Percentiles rank a stretch among this genome's conserved stretches.
These are phyloP conservation scores for Carallia brachiata DNA, from an alignment of 345 rosid genomes.

Conservation along the genomic window DNA sequence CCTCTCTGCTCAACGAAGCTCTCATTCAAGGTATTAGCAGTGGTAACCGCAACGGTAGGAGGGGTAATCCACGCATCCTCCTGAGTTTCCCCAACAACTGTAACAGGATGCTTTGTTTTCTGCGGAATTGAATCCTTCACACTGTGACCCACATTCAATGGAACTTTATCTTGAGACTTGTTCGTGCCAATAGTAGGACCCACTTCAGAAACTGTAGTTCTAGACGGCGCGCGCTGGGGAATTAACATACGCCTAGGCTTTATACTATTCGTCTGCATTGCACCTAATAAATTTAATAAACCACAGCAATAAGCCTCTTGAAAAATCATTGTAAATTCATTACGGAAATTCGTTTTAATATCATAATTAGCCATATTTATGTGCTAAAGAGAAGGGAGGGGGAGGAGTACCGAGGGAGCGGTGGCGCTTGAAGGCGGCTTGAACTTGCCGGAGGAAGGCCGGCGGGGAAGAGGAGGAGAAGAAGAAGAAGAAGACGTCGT, in stretches of 20 bases:
- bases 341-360: neutral
- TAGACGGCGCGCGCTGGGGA: constrained; percentile 47
- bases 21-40: constrained; percentile 41
- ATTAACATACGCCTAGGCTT: constrained; percentile 56
- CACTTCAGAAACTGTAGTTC: constrained; percentile 22
- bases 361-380: neutral
- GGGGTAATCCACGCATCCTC: constrained; percentile 57
- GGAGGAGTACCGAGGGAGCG: constrained; percentile 60
- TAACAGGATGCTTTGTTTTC: constrained; percentile 27
- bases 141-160: constrained; percentile 32
- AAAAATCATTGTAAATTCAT: neutral
- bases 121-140: constrained; percentile 34
- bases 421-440: constrained; percentile 96
- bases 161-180: constrained; percentile 43
- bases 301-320: neutral
- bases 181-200: constrained; percentile 24
- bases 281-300: constrained; percentile 35
- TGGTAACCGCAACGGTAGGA: constrained; percentile 49
- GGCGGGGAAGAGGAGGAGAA: constrained; percentile 42
- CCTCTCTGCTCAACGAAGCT: constrained; percentile 36
- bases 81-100: constrained; percentile 42
- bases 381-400: constrained; percentile 8
- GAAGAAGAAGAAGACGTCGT: constrained; percentile 43
- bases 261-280: constrained; percentile 46
- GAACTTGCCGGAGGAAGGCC: constrained; percentile 62